Base-by-base conservation (phyloP, 1,284 basidiomycete genomes). In the Pyrrhoderma lamaoense region DNA sequence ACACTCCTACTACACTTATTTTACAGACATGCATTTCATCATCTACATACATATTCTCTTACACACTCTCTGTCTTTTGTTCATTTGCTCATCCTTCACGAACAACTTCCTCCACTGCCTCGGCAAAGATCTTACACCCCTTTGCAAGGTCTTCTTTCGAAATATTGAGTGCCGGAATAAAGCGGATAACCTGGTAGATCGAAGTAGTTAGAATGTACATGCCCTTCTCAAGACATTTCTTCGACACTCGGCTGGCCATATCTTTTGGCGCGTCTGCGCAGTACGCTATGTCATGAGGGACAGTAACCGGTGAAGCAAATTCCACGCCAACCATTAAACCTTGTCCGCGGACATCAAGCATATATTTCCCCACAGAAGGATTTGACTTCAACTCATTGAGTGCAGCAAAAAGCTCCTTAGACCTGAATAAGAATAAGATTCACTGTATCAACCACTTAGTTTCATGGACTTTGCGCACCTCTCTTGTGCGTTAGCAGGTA, bases 301-400 rank as follows among this genome's bases (percentile, higher is more conserved):
- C 66, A 36, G 70, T 70, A 8, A 67, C 65, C 0, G 85, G 78
- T 3, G 80, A 79, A 1, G 79, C 79, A 60, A 93, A 92, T 64
- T 93, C 89, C 51, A 92, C 74, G 1, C 76, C 88, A 48, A 87
- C 73, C 89, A 93, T 93, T 54, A 92, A 71, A 7, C 89, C 89
- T 23, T 71, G 66, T 0, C 89, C 89, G 38, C 89, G 82, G 42
- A 92, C 74, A 61, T 93, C 89, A 45, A 89, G 72, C 56, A 93
- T 80, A 60, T 76, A 68, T 0, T 70, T 70, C 18, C 66, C 65
- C 25, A 88, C 62, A 42, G 67, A 64, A 0, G 80, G 71, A 54
- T 82, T 74, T 9, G 70, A 60, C 45, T 71, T 71, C n/a, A 90
- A 65, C 31, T 64, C 66, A 31, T 80, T 67, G 27, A 96, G 72